Evolutionary conservation across 768 basidiomycete species (phyloP), one percentile per base, ranked within the genome.

Genomic region (Infundibulicybe gibba): DNA sequence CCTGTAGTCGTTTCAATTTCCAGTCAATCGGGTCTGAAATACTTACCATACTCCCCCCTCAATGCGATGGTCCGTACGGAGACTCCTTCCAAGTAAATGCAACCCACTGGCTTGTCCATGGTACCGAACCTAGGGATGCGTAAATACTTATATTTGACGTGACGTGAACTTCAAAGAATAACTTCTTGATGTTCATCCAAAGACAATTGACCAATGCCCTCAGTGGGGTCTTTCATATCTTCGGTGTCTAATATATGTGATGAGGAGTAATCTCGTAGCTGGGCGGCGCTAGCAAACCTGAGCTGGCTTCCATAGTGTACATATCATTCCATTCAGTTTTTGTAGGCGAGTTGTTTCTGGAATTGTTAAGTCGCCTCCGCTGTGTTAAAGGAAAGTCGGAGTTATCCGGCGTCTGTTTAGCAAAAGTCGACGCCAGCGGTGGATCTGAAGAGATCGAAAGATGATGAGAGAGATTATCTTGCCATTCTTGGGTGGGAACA

Each of bases 101-200:
- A 93, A 68, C 6, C 90, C 90, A 54, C 85, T 85, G 2, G 79
- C 71, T 64, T 81, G 76, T 12, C 90, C 88, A 49, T 94, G 93
- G 59, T 85, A 94, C 47, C 92, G 85, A 39, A 94, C 78, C 83
- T 94, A 59, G 8, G 46, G 41, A 32, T n/a, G 21, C 41, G 31
- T 46, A 16, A 50, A 52, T 30, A 46, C n/a, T n/a, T n/a, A n/a
- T 12, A 45, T 34, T 43, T 15, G 30, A 38, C 30, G 35, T 14
- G 3, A 43, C 31, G 35, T 15, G 40, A 8, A 14, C 14, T n/a
- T 31, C 43, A 25, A 8, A 17, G n/a, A 40, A 59, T 9, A 52
- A 86, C 87, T 68, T 90, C 86, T 56, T 77, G 80, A 57, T 87
- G 80, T 59, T 89, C 87, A 51, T 88, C 85, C 35, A 90, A 66